Evolutionary conservation across 768 basidiomycete genomes (phyloP).

Genomic region (Lactarius psammicola): DNA sequence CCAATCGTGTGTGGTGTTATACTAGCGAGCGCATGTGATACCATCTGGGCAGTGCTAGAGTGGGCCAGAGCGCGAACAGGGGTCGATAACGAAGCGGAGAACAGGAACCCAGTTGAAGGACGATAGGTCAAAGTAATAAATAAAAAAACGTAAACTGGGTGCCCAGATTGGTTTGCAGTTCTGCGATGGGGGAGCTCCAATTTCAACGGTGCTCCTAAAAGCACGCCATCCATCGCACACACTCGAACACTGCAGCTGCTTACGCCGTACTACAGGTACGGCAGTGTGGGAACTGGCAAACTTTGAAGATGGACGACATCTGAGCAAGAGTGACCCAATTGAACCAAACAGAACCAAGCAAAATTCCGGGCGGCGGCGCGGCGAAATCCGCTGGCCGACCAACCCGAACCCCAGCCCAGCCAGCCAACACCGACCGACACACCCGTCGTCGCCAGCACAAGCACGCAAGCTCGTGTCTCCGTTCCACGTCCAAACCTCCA

Average conservation of each 20-base stretch:
- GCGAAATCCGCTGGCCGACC: neutral
- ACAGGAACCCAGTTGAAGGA: neutral
- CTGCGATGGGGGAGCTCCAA: too few species aligned
- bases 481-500: neutral
- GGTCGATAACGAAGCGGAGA: neutral
- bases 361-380: neutral
- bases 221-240: too few species aligned
- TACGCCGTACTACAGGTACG: too few species aligned
- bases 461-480: neutral
- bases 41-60: neutral
- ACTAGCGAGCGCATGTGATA: neutral
- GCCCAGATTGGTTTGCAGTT: too few species aligned
- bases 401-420: too few species aligned
- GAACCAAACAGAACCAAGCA: neutral
- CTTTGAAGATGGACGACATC: too few species aligned
- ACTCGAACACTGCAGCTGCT: too few species aligned
- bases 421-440: neutral
- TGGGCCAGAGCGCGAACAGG: neutral
- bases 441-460: neutral
- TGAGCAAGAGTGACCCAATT: too few species aligned
- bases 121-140: neutral
- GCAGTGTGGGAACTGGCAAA: too few species aligned
- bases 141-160: too few species aligned
- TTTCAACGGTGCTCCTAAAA: too few species aligned
- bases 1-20: neutral